Percentiles rank a stretch among this genome's conserved stretches.
These are phyloP conservation scores for Ceratobasidium sp. DNA, from an alignment of 1,284 basidiomycete genomes.

Conservation along the genomic window DNA sequence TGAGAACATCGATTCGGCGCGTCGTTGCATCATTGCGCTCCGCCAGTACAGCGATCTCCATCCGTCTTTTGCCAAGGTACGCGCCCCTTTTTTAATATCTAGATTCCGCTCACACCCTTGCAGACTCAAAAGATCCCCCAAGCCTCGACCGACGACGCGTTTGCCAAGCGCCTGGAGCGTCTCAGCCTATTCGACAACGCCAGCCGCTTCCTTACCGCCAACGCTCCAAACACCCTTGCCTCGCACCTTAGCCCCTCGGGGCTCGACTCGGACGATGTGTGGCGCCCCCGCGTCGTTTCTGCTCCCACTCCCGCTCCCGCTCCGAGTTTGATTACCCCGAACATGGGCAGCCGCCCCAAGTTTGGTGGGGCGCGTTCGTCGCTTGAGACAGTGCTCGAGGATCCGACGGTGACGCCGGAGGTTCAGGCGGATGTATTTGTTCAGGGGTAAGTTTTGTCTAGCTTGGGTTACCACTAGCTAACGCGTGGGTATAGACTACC, in stretches of 20 bases:
- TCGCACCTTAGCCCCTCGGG: not conserved
- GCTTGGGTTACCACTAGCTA: slow-evolving; percentile 14
- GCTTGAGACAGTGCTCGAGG: slow-evolving; percentile 43
- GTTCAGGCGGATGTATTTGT: slow-evolving; percentile 41
- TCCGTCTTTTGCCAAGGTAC: slow-evolving; percentile 76
- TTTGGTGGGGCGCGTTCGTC: slow-evolving; percentile 36
- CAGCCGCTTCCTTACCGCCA: slow-evolving; percentile 14
- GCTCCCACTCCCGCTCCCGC: not conserved
- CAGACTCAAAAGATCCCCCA: slow-evolving; percentile 81
- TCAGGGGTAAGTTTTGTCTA: slow-evolving; percentile 20
- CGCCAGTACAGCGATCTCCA: slow-evolving; percentile 78
- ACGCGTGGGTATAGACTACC: slow-evolving; percentile 1
- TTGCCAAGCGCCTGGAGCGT: slow-evolving; percentile 42
- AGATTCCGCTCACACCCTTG: slow-evolving; percentile 57
- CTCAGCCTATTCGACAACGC: slow-evolving; percentile 37
- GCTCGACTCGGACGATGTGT: not conserved
- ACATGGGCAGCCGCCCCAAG: slow-evolving; percentile 11
- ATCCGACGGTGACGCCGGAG: slow-evolving; percentile 24
- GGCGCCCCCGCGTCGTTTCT: slow-evolving; percentile 9
- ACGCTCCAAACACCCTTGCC: not conserved
- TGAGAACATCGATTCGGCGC: slow-evolving; percentile 71
- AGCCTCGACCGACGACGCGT: slow-evolving; percentile 33
- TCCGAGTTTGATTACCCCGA: not conserved
- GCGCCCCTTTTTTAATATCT: not conserved
- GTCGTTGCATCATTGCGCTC: slow-evolving; percentile 75